Evolutionary conservation across 345 rosid species (phyloP).

Genomic region (Aquilaria yunnanensis): DNA sequence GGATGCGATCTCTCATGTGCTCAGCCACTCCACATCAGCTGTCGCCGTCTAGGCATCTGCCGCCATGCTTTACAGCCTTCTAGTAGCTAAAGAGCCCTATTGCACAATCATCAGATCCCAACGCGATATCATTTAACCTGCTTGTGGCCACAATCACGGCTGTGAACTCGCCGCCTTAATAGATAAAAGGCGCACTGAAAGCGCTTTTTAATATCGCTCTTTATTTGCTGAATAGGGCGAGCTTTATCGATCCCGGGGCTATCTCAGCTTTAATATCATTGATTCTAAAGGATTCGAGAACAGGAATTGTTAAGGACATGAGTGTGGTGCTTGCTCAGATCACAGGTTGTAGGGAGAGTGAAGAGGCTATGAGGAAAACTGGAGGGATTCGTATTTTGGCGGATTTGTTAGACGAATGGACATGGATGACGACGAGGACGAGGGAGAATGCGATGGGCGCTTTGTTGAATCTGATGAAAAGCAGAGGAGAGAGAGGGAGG

Average conservation of each 20-base stretch:
- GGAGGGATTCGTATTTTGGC: conserved; percentile 51
- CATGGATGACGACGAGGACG: conserved; percentile 52
- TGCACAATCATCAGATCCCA: conserved; percentile 81
- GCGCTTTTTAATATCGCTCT: conserved; percentile 77
- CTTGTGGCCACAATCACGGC: conserved; percentile 45
- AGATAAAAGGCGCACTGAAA: conserved; percentile 76
- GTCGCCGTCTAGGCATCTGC: conserved; percentile 76
- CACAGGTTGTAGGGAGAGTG: conserved; percentile 87
- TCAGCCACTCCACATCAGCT: conserved; percentile 58
- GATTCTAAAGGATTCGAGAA: conserved; percentile 65
- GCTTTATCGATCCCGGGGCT: conserved; percentile 61
- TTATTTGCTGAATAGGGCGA: conserved; percentile 54
- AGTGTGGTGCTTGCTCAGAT: conserved; percentile 87
- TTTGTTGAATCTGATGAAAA: conserved; percentile 59
- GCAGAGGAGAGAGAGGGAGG: conserved; percentile 45
- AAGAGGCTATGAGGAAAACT: conserved; percentile 48
- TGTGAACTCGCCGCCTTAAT: conserved; percentile 55
- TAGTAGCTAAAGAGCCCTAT: conserved; percentile 68
- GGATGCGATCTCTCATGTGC: conserved; percentile 80
- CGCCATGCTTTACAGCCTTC: conserved; percentile 74
- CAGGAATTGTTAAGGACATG: conserved; percentile 85
- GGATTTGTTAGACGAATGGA: conserved; percentile 68
- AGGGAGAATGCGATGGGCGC: conserved; percentile 79
- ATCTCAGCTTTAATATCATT: conserved; percentile 52
- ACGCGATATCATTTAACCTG: conserved; percentile 73